Evolutionary conservation across 2,329 filamentous ascomycete species (phyloP), one percentile per base, ranked within the genome.

Genomic region (Colletotrichum gigasporum): DNA sequence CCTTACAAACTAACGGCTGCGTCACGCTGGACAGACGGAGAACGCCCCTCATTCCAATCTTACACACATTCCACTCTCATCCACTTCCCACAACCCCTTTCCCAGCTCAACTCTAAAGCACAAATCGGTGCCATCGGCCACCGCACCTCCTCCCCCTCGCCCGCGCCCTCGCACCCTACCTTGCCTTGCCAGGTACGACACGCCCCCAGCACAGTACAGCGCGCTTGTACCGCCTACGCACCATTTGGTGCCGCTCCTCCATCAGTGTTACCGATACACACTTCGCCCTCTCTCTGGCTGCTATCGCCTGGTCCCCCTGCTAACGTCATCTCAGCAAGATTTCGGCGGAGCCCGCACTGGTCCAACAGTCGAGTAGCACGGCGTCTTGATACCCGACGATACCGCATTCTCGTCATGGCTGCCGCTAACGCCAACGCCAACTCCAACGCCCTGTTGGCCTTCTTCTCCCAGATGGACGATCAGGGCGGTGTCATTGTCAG

Each of bases 401-500:
- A 61, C 30, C 48, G 18, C 58, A 56, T 57, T 63, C 35, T 57
- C 47, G 75, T 70, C 64, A 84, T 83, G 77, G 71, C 78, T 48
- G 71, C 76, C 58, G 68, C 75, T 44, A 58, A 30, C 45, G 37
- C 55, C 48, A 61, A 42, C 48, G 18, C 48, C 48, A 44, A 60
- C 35, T 51, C 63, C 58, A 60, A 63, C 18, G 45, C 70, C 18
- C 69, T 83, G 53, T 69, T 79, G 53, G 69, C 70, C 30, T 86
- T 81, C 71, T 84, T 87, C 67, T 76, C 78, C 54, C 68, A 77
- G 63, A 82, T 85, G 77, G 79, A 79, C 58, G 76, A 77, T 63
- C 76, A 81, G 67, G 83, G 80, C 34, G 77, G 77, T 50, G 69
- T 82, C 55, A 73, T 87, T 47, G 82, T 87, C 44, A 77, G 74